Evolutionary conservation across 225 moss, liverwort and hornwort genomes (phyloP), one percentile per base, ranked within the genome.

Genomic region (Pseudoscleropodium purum): DNA sequence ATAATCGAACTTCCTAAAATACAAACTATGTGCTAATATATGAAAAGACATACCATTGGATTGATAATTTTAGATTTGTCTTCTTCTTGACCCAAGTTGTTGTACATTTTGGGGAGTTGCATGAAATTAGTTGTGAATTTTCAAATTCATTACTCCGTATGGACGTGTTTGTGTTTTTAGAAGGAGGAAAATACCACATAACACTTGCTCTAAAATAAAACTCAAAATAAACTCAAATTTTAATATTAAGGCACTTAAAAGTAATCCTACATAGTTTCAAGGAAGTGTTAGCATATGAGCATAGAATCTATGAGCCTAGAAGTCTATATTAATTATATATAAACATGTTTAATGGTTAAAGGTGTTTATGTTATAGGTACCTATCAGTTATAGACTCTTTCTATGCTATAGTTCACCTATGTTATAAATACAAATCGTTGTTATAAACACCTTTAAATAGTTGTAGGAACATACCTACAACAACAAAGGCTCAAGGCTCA

Each of bases 131-230:
- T 9, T 23, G 15, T 54, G 15, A 52, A 23, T 51, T 75, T 49
- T 33, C 33, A 76, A 51, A 33, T 76, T 76, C 21, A 34, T 49
- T 20, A 20, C 7, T 0, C 1, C 0, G 0, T 33, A 19, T 2
- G 2, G 4, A 33, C 7, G 31, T 75, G 2, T 75, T 75, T 20
- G 7, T 51, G 2, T 76, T 33, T 76, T 3, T 51, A 51, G 0
- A 51, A 51, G 0, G 52, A 3, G 1, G 1, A 2, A 75, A 31
- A 49, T 7, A 49, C 13, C 2, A 75, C 5, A 12, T 1, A 11
- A 4, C 12, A 33, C 7, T 75, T 75, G 7, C 10, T 4, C 33
- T 31, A 49, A 33, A 49, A 12, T 75, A 11, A 30, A 75, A 49
- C 2, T 30, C 4, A 51, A 51, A 7, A 75, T 0, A 31, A 4